Conservation (phyloP, 306 rosid species). For the Gastrolobium villosum region DNA sequence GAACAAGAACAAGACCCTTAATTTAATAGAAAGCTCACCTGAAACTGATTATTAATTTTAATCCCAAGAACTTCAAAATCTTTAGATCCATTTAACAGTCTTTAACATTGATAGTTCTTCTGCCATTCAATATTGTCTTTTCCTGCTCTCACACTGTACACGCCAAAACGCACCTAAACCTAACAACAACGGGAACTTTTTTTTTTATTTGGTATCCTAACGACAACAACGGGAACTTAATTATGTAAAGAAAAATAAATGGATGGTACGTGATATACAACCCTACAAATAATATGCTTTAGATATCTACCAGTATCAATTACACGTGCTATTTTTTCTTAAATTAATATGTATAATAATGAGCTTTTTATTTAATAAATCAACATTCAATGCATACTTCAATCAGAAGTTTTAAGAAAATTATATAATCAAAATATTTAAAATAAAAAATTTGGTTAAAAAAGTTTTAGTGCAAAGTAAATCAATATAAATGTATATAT, state of each 20-base stretch:
- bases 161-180: background rate
- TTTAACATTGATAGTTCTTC: constrained; percentile 32
- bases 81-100: constrained; percentile 34
- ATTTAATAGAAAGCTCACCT: constrained; percentile 54
- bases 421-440: too few species aligned
- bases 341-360: too few species aligned
- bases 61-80: constrained; percentile 36
- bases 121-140: constrained; percentile 4
- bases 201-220: too few species aligned
- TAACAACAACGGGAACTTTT: background rate
- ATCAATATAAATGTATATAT: too few species aligned
- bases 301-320: too few species aligned
- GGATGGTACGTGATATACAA: background rate
- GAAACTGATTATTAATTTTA: constrained; percentile 35
- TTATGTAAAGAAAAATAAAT: background rate
- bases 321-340: too few species aligned
- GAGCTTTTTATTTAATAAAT: too few species aligned
- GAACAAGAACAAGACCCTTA: background rate
- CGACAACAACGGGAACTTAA: background rate
- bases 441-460: too few species aligned
- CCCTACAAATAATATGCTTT: background rate
- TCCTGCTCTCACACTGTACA: background rate
- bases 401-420: too few species aligned
- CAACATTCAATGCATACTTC: too few species aligned
- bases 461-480: too few species aligned